These are phyloP conservation scores for Aspergillus puulaauensis DNA, from an alignment of 2,329 filamentous ascomycete species.

Conservation along the genomic window DNA sequence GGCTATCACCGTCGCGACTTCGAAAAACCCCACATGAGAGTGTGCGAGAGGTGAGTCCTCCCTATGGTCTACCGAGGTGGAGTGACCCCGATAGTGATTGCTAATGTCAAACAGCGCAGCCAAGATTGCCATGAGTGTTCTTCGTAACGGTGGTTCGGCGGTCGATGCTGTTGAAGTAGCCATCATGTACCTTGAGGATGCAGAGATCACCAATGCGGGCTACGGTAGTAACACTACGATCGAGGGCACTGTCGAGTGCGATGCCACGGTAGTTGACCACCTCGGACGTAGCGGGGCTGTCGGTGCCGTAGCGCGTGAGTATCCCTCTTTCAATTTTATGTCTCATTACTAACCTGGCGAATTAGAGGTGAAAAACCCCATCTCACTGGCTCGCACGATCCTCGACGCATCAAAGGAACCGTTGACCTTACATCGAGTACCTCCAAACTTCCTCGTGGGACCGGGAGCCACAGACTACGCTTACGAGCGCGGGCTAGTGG, in stretches of 20 bases:
- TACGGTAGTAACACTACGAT: conserved; percentile 94
- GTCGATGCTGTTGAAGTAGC: conserved; percentile 88
- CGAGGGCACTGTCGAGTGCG: conserved; percentile 88
- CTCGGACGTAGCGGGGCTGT: conserved; percentile 88
- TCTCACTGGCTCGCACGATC: conserved; percentile 79
- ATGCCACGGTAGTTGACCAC: conserved; percentile 91
- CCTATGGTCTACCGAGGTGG: not conserved
- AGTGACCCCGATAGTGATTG: not conserved
- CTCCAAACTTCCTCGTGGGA: conserved; percentile 87
- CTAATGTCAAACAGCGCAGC: conserved; percentile 62
- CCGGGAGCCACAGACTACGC: conserved; percentile 87
- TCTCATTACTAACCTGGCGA: not conserved
- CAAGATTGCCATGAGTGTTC: conserved; percentile 75
- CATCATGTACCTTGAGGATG: conserved; percentile 83
- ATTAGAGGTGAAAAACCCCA: conserved; percentile 75
- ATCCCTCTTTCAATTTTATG: not conserved
- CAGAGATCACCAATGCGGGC: conserved; percentile 93
- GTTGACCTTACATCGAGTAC: conserved; percentile 82
- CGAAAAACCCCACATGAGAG: conserved; percentile 77
- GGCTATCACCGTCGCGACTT: conserved; percentile 90
- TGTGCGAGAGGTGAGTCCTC: conserved; percentile 77
- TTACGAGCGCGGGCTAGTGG: conserved; percentile 69
- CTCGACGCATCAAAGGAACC: conserved; percentile 74
- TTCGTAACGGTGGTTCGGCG: conserved; percentile 75
- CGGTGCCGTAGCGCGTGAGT: conserved; percentile 82